phyloP scores from a whole-genome alignment of 371 early-diverging fungal species.

The Chytridium lagenaria region DNA sequence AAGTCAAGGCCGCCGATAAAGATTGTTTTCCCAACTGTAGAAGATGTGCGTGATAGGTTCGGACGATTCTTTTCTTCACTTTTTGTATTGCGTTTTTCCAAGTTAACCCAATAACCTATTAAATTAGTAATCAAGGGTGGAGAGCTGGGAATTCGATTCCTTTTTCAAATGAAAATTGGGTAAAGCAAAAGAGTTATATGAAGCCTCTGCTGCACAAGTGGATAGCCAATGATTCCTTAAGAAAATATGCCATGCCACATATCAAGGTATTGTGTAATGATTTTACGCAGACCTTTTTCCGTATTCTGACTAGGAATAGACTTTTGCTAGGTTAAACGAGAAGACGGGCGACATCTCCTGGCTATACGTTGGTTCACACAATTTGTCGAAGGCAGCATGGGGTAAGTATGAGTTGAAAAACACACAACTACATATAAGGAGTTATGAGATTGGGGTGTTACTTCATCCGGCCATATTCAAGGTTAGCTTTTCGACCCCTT shows the following conservation, averaged over 20 bases:
- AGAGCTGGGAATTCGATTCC: conserved; percentile 58
- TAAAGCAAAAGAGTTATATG: conserved; percentile 57
- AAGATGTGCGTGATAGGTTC: conserved; percentile 65
- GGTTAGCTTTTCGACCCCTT: not conserved
- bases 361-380: conserved; percentile 63
- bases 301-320: conserved; percentile 31
- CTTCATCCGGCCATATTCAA: not conserved
- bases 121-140: conserved; percentile 57
- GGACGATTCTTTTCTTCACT: not conserved
- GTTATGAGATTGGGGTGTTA: conserved; percentile 54
- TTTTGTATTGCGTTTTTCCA: not conserved
- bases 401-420: conserved; percentile 57
- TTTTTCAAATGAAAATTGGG: conserved; percentile 53
- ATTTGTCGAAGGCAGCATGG: conserved; percentile 66
- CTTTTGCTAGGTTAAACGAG: conserved; percentile 49
- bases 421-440: conserved; percentile 58
- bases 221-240: conserved; percentile 55
- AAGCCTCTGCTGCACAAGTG: conserved; percentile 57
- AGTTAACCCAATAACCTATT: too few species aligned
- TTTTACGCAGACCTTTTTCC: not conserved
- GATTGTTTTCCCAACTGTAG: conserved; percentile 66
- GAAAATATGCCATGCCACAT: conserved; percentile 69
- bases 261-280: conserved; percentile 52
- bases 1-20: conserved; percentile 32
- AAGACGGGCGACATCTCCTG: conserved; percentile 46